A percentile compares a stretch with the other conserved stretches of the same genome.
Evolutionary conservation across 306 rosid species (phyloP).

Genomic region (Vigna trinervia): DNA sequence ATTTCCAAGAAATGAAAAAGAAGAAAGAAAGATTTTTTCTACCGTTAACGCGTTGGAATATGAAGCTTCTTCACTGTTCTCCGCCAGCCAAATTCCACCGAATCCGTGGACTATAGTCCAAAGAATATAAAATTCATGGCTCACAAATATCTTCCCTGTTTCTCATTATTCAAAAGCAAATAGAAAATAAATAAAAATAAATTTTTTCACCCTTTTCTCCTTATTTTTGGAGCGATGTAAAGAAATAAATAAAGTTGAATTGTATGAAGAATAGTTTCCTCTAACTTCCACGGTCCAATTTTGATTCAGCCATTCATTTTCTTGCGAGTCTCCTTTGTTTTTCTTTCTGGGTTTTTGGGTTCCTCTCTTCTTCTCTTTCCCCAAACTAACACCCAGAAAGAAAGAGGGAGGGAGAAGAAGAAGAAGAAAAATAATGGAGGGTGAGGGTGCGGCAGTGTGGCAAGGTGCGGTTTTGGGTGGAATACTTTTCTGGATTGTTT

Average conservation of each 20-base stretch:
- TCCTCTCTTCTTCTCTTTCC: constrained; percentile 22
- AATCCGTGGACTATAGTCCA: constrained; percentile 28
- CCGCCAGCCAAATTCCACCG: constrained; percentile 44
- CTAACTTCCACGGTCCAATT: constrained; percentile 24
- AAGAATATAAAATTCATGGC: not conserved
- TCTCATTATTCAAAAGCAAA: not conserved
- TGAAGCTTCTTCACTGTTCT: not conserved
- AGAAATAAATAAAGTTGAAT: constrained; percentile 20
- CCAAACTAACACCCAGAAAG: not conserved
- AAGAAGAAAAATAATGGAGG: constrained; percentile 60
- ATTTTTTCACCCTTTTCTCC: not conserved
- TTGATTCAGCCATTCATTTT: constrained; percentile 40
- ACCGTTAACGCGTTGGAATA: not conserved
- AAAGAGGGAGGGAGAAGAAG: not conserved
- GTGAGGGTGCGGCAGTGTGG: constrained; percentile 58
- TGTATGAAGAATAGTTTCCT: constrained; percentile 4
- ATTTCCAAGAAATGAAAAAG: not conserved
- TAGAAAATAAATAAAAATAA: not conserved
- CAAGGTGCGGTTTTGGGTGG: constrained; percentile 73
- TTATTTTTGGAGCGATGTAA: not conserved
- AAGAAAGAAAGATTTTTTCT: not conserved
- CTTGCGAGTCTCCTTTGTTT: constrained; percentile 13
- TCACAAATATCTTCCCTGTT: constrained; percentile 20
- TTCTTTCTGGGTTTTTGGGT: constrained; percentile 20
- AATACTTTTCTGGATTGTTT: constrained; percentile 63